phyloP scores from a whole-genome alignment of 441 rosid species.

The Aquilaria agallochum region DNA sequence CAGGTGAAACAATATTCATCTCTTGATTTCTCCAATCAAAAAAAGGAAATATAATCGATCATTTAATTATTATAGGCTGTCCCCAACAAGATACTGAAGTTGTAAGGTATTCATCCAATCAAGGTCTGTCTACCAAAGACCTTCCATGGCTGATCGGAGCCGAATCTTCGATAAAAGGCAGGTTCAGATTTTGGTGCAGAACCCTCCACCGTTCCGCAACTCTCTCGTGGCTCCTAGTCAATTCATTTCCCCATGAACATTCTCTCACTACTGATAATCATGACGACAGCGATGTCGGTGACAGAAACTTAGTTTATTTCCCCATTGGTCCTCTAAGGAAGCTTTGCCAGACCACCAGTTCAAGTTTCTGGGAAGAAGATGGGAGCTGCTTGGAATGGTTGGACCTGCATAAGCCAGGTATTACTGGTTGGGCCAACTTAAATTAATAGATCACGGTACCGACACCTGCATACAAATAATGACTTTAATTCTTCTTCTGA shows the following conservation, averaged over 20 bases:
- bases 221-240: conserved; percentile 54
- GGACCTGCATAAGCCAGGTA: conserved; percentile 33
- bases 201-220: conserved; percentile 43
- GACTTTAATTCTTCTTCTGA: too few relatives aligned
- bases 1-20: conserved; percentile 28
- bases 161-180: conserved; percentile 34
- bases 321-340: conserved; percentile 43
- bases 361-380: conserved; percentile 74
- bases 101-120: conserved; percentile 19
- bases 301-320: conserved; percentile 23
- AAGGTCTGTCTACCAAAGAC: conserved; percentile 39
- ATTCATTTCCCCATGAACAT: conserved; percentile 50
- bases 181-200: conserved; percentile 74
- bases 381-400: conserved; percentile 61
- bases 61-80: conserved; percentile 31
- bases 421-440: too few relatives aligned
- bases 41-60: background rate
- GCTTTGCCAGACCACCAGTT: conserved; percentile 24
- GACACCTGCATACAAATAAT: too few relatives aligned
- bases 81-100: conserved; percentile 24
- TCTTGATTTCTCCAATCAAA: background rate
- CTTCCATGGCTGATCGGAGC: conserved; percentile 81
- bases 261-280: background rate
- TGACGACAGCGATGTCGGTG: background rate
- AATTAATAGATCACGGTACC: too few relatives aligned